phyloP scores from a whole-genome alignment of 75 land plant genomes.

The Selaginella tamariscina region DNA sequence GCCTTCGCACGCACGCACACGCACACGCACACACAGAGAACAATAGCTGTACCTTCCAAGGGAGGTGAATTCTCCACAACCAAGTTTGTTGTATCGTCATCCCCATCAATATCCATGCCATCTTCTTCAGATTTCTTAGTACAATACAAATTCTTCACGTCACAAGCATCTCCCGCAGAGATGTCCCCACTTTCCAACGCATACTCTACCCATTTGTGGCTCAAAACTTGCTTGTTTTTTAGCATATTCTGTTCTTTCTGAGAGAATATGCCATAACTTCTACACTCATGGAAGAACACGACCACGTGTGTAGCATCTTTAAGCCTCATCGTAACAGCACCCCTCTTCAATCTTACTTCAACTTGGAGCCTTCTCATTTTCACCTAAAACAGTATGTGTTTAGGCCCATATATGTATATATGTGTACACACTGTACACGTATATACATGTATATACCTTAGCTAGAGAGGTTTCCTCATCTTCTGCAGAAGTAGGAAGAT shows the following conservation, averaged over 20 bases:
- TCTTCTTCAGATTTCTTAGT: no score
- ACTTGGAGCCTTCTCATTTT: slow-evolving; percentile 48
- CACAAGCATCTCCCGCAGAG: background rate
- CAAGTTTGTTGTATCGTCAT: no score
- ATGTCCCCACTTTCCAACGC: slow-evolving; percentile 17
- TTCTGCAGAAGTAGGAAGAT: background rate
- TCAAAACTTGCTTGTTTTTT: slow-evolving; percentile 39
- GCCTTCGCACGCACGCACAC: no score
- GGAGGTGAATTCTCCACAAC: no score
- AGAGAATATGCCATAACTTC: slow-evolving; percentile 11
- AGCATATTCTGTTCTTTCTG: slow-evolving; percentile 30
- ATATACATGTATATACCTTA: background rate
- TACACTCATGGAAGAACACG: slow-evolving; percentile 8
- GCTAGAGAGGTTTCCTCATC: background rate
- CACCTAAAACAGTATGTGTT: background rate
- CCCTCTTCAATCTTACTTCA: slow-evolving; percentile 61
- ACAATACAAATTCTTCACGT: no score
- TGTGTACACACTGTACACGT: background rate
- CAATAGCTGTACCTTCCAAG: no score
- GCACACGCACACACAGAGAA: no score
- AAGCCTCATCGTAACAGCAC: slow-evolving; percentile 38
- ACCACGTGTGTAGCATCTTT: slow-evolving; percentile 61
- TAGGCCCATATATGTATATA: background rate
- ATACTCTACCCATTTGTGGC: slow-evolving; percentile 70
- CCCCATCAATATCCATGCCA: no score